Base-by-base conservation (phyloP, 352 stramenopile species). In the Elongisporangium senticosum region DNA sequence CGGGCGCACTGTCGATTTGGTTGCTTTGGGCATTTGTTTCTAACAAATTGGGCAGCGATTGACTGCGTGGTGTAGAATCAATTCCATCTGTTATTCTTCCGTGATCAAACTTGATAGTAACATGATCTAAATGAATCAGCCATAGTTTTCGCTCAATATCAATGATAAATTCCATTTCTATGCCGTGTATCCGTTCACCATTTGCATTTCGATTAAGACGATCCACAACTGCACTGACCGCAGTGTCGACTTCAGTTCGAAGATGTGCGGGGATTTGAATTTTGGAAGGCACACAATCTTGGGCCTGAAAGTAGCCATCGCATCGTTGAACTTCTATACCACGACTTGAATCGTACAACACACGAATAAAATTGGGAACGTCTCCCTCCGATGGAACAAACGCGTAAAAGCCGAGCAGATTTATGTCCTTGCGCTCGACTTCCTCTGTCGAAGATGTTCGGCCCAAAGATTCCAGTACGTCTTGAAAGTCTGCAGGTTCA, bases 11-110 rank as follows among this genome's bases (percentile, higher is more conserved):
- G 53, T 13, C 14, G 19, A 8, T 40, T 47, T 62, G 47, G 23
- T 66, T 58, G 2, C 11, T 51, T 37, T 55, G 60, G 28, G 4
- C n/a, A 55, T 1, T 43, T 17, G 53, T 43, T 21, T 26, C 23
- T 49, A 67, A 53, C 1, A 92, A 56, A 37, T 72, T 79, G 4
- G 82, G 79, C 3, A 92, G 58, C 23, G 74, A 85, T n/a, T 61
- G 66, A 43, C 17, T 64, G 26, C 43, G 24, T 60, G 15, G 17
- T 2, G 3, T 51, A 55, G 17, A 62, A 21, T 52, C 21, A 40
- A 14, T n/a, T 23, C 24, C 47, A 22, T 4, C 3, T 40, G n/a
- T 7, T 2, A 24, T 48, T 14, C 17, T 55, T 28, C n/a, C 50
- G 17, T 40, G 39, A 47, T 26, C 22, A 48, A 21, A 43, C 20